Evolutionary conservation across 2,329 filamentous ascomycete species (phyloP).

Genomic region (Aphanocladium album): DNA sequence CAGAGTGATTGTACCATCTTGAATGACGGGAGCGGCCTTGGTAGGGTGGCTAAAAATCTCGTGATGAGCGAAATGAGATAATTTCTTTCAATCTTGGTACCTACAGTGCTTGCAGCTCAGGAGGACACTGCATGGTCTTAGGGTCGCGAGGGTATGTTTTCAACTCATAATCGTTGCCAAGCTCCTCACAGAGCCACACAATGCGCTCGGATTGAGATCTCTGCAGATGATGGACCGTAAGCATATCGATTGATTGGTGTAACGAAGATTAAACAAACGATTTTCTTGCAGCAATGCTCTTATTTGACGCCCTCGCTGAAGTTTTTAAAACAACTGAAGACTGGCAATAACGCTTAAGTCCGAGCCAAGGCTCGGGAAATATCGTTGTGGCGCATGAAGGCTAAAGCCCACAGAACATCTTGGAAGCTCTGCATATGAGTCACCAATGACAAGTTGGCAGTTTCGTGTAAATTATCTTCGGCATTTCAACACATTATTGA

Average conservation of each 20-base stretch:
- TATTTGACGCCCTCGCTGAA: too few species aligned
- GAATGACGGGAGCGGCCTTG: conserved; percentile 3
- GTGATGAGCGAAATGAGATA: not conserved
- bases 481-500: too few species aligned
- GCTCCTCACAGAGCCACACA: conserved; percentile 3
- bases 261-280: not conserved
- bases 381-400: not conserved
- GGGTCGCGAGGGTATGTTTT: not conserved
- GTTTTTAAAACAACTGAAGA: not conserved
- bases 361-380: not conserved
- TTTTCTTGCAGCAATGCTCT: not conserved
- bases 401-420: not conserved
- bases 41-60: not conserved
- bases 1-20: not conserved
- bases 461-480: not conserved
- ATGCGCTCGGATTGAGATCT: conserved; percentile 6
- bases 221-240: not conserved
- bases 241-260: not conserved
- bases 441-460: not conserved
- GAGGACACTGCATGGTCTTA: not conserved
- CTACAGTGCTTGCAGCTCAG: not conserved
- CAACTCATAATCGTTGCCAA: not conserved
- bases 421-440: not conserved
- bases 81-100: not conserved
- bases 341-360: not conserved